Percentiles rank a stretch among this genome's conserved stretches.
These are phyloP conservation scores for Misopates orontium DNA, from an alignment of 257 asterid species.

Conservation along the genomic window DNA sequence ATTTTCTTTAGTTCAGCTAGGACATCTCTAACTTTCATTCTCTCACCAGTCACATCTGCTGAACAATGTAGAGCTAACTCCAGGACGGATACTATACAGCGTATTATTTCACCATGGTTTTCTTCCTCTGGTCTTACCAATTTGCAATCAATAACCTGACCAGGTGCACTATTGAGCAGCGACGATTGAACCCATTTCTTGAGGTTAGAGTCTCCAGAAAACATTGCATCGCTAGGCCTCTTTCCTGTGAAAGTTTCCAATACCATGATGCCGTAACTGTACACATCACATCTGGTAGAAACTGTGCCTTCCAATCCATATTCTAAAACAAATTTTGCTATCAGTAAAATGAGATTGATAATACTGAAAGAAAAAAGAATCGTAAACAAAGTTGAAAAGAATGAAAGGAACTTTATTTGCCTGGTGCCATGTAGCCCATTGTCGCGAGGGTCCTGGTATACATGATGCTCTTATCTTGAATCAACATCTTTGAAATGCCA, in stretches of 20 bases:
- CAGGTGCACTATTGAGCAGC: not conserved
- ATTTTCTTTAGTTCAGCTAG: conserved; percentile 29
- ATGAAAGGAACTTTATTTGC: conserved; percentile 7
- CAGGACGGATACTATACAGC: conserved; percentile 24
- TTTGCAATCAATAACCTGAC: conserved; percentile 29
- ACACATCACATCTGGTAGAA: conserved; percentile 32
- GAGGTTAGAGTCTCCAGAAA: conserved; percentile 25
- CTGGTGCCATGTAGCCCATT: conserved; percentile 38
- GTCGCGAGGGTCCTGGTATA: conserved; percentile 40
- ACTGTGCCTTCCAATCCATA: conserved; percentile 34
- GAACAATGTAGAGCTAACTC: conserved; percentile 40
- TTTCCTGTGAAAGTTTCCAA: conserved; percentile 35
- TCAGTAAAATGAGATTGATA: not conserved
- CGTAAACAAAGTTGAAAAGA: not conserved
- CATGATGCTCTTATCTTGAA: conserved; percentile 24
- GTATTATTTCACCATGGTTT: conserved; percentile 12
- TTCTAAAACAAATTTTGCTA: conserved; percentile 19
- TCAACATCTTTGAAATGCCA: conserved; percentile 33
- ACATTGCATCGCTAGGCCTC: conserved; percentile 29
- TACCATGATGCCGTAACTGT: conserved; percentile 35
- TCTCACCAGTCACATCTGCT: conserved; percentile 30
- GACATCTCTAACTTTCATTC: conserved; percentile 36
- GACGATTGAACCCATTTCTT: conserved; percentile 27
- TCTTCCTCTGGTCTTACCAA: conserved; percentile 25
- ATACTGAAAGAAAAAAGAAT: not conserved